Evolutionary conservation across 2,329 filamentous ascomycete species (phyloP).

Genomic region (Diaporthe ampelina): DNA sequence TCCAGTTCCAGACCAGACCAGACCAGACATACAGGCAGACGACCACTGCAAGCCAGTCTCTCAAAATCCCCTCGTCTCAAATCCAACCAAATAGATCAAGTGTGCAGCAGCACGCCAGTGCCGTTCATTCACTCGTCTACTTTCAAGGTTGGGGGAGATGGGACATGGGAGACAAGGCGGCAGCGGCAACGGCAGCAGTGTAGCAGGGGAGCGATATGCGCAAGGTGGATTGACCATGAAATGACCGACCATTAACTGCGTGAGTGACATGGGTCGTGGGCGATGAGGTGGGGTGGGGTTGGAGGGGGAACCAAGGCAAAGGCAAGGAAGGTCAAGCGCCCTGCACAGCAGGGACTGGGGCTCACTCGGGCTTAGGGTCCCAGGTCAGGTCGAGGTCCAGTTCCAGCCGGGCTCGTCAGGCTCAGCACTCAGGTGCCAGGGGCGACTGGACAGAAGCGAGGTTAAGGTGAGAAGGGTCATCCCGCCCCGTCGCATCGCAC

Average conservation of each 20-base stretch:
- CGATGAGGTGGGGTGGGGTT: neutral
- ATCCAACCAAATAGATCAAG: neutral
- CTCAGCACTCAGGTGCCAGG: neutral
- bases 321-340: conserved; percentile 17
- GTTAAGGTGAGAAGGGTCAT: neutral
- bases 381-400: conserved; percentile 3
- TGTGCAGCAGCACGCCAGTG: neutral
- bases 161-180: neutral
- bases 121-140: neutral
- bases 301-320: neutral
- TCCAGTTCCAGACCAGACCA: too few relatives aligned
- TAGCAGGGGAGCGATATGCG: conserved; percentile 14
- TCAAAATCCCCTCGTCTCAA: neutral
- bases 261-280: conserved; percentile 7
- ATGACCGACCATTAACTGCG: conserved; percentile 5
- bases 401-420: neutral
- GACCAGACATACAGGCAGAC: too few relatives aligned
- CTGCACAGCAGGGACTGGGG: neutral
- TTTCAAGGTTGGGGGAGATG: neutral
- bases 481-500: neutral
- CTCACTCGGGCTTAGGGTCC: neutral
- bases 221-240: conserved; percentile 5
- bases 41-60: neutral
- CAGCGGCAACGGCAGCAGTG: neutral
- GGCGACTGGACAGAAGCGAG: neutral